These are phyloP conservation scores for Meyerozyma elateridarum DNA, from an alignment of 1,139 yeast genomes.

Conservation along the genomic window DNA sequence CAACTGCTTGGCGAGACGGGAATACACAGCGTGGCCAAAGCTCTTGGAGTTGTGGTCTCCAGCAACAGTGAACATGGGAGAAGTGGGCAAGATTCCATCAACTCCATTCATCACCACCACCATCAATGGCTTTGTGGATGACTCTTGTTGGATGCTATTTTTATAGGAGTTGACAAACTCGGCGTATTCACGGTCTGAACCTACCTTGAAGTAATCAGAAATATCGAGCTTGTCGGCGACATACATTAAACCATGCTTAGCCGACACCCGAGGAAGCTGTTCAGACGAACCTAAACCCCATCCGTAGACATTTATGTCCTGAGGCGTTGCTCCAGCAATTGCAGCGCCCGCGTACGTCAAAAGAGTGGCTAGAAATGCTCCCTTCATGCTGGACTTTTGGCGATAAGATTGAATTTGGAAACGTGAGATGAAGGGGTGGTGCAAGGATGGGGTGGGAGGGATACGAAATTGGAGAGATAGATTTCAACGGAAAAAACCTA, in stretches of 20 bases:
- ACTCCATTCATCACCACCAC: conserved; percentile 39
- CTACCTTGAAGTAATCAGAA: conserved; percentile 29
- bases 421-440: too few relatives aligned
- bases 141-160: conserved; percentile 16
- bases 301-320: conserved; percentile 12
- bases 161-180: conserved; percentile 23
- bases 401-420: too few relatives aligned
- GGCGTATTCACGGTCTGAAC: conserved; percentile 19
- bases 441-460: conserved; percentile 3
- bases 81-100: conserved; percentile 22
- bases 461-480: not conserved
- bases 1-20: conserved; percentile 17
- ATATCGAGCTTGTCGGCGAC: conserved; percentile 42
- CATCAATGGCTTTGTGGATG: conserved; percentile 24
- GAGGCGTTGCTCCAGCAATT: not conserved
- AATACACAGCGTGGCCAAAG: conserved; percentile 13
- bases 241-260: conserved; percentile 14
- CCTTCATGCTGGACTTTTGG: too few relatives aligned
- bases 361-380: too few relatives aligned
- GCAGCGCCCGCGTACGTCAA: too few relatives aligned
- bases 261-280: conserved; percentile 7
- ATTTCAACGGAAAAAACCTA: not conserved
- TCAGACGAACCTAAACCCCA: conserved; percentile 4
- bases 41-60: conserved; percentile 9
- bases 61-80: conserved; percentile 20